Evolutionary conservation across 805 yeast genomes (phyloP).

Genomic region (Ogataea zsoltii): DNA sequence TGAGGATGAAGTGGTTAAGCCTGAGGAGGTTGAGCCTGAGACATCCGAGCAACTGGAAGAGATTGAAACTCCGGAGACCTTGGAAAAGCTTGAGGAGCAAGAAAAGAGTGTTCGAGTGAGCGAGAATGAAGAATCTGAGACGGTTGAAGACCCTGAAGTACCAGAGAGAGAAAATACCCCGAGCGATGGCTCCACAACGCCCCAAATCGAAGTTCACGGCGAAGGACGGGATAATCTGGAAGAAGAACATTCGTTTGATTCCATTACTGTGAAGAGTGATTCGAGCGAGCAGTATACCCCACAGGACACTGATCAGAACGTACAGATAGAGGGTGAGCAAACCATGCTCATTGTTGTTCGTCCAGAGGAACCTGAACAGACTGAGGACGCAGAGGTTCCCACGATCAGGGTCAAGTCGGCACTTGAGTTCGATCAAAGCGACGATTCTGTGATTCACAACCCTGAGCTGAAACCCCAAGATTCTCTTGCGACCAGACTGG

Average conservation of each 20-base stretch:
- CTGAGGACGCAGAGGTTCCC: slow-evolving; percentile 2
- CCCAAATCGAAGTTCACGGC: slow-evolving; percentile 1
- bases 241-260: background rate
- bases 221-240: background rate
- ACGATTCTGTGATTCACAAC: background rate
- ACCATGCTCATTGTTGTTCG: slow-evolving; percentile 2
- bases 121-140: no score
- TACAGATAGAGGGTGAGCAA: slow-evolving; percentile 4
- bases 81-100: no score
- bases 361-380: background rate
- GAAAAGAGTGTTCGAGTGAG: no score
- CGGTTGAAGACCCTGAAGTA: no score
- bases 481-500: background rate
- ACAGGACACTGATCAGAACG: no score
- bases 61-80: no score
- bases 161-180: background rate
- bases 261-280: slow-evolving; percentile 1
- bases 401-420: slow-evolving; percentile 5
- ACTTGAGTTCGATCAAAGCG: background rate
- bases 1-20: background rate
- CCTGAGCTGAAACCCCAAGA: background rate
- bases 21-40: no score
- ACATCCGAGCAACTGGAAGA: no score
- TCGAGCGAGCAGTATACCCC: no score
- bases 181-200: background rate